phyloP scores from a whole-genome alignment of 306 rosid genomes.

The Geum urbanum region DNA sequence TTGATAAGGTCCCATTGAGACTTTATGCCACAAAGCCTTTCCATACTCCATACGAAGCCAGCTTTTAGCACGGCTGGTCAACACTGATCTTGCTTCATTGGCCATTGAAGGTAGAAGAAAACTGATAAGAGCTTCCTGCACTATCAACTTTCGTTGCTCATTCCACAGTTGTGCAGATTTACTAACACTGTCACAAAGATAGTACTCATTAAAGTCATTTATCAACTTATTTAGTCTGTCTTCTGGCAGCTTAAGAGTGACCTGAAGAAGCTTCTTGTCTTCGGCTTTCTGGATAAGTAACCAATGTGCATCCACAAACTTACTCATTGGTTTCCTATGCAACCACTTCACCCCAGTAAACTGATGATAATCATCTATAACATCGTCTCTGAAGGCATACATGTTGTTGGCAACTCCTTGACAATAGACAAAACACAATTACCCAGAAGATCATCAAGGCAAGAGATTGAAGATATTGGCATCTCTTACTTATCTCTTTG shows the following conservation, averaged over 20 bases:
- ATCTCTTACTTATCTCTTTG: too few relatives aligned
- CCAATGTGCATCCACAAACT: constrained; percentile 94
- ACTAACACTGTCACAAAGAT: constrained; percentile 94
- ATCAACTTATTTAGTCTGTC: constrained; percentile 61
- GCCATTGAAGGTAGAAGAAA: constrained; percentile 93
- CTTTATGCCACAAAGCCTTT: constrained; percentile 78
- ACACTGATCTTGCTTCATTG: constrained; percentile 81
- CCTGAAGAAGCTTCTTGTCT: constrained; percentile 89
- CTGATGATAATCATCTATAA: constrained; percentile 92
- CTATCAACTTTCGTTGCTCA: constrained; percentile 88
- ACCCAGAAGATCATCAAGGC: too few relatives aligned
- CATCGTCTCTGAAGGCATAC: too few relatives aligned
- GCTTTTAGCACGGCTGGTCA: constrained; percentile 69
- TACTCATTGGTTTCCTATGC: constrained; percentile 77
- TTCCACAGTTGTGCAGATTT: constrained; percentile 97
- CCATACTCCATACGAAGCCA: constrained; percentile 90
- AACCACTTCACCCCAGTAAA: constrained; percentile 87
- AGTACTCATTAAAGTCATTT: constrained; percentile 78
- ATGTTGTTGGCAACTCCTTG: too few relatives aligned
- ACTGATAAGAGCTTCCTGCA: constrained; percentile 77
- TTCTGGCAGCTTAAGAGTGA: constrained; percentile 82
- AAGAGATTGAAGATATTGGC: too few relatives aligned
- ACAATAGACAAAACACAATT: too few relatives aligned
- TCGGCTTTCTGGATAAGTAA: constrained; percentile 96
- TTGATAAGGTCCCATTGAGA: constrained; percentile 91